Evolutionary conservation across 169 alveolate genomes (phyloP).

Genomic region (Perkinsus olseni): DNA sequence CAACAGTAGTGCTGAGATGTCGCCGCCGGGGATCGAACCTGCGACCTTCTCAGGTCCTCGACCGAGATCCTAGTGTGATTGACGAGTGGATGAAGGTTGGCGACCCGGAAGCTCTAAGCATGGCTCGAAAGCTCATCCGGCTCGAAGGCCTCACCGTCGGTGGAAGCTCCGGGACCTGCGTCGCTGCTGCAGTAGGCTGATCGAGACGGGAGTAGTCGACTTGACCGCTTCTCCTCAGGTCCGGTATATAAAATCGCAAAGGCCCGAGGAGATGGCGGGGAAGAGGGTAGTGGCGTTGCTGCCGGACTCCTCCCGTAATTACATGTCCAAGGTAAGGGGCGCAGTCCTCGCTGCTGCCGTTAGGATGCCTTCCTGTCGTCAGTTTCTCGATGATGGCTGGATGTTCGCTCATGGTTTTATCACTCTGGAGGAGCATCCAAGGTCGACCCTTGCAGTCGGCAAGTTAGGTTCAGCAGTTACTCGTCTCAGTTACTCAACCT

Average conservation of each 20-base stretch:
- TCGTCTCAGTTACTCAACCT: neutral
- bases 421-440: neutral
- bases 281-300: constrained; percentile 27
- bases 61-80: constrained; percentile 6
- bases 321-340: constrained; percentile 29
- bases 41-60: neutral
- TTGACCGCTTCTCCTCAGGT: neutral
- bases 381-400: neutral
- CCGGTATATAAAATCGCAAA: constrained; percentile 12
- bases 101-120: constrained; percentile 39
- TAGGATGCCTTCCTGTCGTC: neutral
- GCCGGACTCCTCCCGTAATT: constrained; percentile 43
- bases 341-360: neutral
- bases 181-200: constrained; percentile 39
- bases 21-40: neutral
- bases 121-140: constrained; percentile 49
- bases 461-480: neutral
- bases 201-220: neutral
- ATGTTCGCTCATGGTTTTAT: neutral
- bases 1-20: constrained; percentile 36
- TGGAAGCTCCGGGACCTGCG: constrained; percentile 54
- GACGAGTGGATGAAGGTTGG: constrained; percentile 45
- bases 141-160: constrained; percentile 59
- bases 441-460: neutral
- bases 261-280: constrained; percentile 15